Evolutionary conservation across 257 asterid species (phyloP).

Genomic region (Perilla frutescens): DNA sequence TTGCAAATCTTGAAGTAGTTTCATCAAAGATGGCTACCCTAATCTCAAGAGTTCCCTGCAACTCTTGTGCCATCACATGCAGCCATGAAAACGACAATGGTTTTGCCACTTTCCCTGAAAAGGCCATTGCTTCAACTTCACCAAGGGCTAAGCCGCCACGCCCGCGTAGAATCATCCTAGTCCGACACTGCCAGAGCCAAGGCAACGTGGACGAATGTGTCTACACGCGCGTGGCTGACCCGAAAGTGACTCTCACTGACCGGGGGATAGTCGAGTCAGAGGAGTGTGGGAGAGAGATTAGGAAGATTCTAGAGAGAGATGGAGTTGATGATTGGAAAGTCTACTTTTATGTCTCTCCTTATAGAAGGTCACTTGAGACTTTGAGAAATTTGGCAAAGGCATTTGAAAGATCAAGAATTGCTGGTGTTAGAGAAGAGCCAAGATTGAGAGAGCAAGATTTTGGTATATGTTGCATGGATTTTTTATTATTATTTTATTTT

Average conservation of each 20-base stretch:
- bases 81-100: constrained; percentile 39
- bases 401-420: constrained; percentile 69
- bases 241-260: constrained; percentile 58
- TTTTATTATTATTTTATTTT: neutral
- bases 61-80: constrained; percentile 35
- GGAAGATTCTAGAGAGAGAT: constrained; percentile 58
- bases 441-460: constrained; percentile 80
- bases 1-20: neutral
- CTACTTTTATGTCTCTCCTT: constrained; percentile 78
- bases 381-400: constrained; percentile 68
- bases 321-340: constrained; percentile 68
- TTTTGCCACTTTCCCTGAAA: constrained; percentile 58
- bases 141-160: constrained; percentile 54
- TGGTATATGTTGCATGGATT: constrained; percentile 42
- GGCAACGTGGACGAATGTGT: constrained; percentile 78
- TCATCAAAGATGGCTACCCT: constrained; percentile 36
- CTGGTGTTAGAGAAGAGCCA: constrained; percentile 81
- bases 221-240: constrained; percentile 76
- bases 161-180: constrained; percentile 69
- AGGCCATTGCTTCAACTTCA: constrained; percentile 22
- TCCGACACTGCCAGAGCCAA: constrained; percentile 77
- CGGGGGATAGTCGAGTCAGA: constrained; percentile 60
- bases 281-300: constrained; percentile 55
- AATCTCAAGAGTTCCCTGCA: constrained; percentile 33
- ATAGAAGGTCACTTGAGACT: constrained; percentile 61